Conservation (phyloP, 2,329 filamentous ascomycete species). For the Thielaviopsis punctulata region DNA sequence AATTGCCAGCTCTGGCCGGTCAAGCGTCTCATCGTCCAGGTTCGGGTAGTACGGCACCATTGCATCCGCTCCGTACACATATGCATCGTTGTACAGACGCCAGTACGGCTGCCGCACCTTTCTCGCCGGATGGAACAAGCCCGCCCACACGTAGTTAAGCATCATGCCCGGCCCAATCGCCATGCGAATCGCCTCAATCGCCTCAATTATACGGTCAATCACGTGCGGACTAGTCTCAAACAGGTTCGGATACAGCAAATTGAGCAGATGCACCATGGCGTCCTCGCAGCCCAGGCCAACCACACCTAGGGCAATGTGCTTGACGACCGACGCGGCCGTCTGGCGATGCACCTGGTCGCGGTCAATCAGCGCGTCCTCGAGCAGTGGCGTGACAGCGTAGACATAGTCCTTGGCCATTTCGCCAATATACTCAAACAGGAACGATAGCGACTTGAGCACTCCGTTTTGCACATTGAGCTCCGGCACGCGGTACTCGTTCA, state of each 20-base stretch:
- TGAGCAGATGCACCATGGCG: slow-evolving; percentile 94
- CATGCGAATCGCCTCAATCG: slow-evolving; percentile 88
- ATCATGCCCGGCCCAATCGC: slow-evolving; percentile 82
- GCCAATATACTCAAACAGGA: slow-evolving; percentile 97
- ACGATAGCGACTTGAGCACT: slow-evolving; percentile 89
- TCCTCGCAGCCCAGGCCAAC: slow-evolving; percentile 95
- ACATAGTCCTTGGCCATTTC: slow-evolving; percentile 99
- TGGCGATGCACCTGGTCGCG: slow-evolving; percentile 95
- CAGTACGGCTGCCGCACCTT: slow-evolving; percentile 93
- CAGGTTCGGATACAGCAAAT: slow-evolving; percentile 87
- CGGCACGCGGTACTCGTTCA: slow-evolving; percentile 98
- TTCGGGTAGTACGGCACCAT: slow-evolving; percentile 95
- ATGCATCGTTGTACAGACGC: slow-evolving; percentile 92
- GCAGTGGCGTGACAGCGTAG: slow-evolving; percentile 86
- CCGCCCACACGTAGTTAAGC: slow-evolving; percentile 97
- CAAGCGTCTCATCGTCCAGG: slow-evolving; percentile 62
- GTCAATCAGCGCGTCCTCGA: slow-evolving; percentile 94
- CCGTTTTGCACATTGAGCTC: slow-evolving; percentile 98
- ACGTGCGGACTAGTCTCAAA: slow-evolving; percentile 98
- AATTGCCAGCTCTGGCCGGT: slow-evolving; percentile 67
- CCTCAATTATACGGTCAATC: slow-evolving; percentile 93
- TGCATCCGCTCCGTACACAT: slow-evolving; percentile 80
- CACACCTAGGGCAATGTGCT: slow-evolving; percentile 94
- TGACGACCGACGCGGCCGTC: slow-evolving; percentile 90
- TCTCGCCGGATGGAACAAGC: slow-evolving; percentile 86